Base-by-base conservation (phyloP, 2,329 filamentous ascomycete species). In the Colletotrichum sp. region DNA sequence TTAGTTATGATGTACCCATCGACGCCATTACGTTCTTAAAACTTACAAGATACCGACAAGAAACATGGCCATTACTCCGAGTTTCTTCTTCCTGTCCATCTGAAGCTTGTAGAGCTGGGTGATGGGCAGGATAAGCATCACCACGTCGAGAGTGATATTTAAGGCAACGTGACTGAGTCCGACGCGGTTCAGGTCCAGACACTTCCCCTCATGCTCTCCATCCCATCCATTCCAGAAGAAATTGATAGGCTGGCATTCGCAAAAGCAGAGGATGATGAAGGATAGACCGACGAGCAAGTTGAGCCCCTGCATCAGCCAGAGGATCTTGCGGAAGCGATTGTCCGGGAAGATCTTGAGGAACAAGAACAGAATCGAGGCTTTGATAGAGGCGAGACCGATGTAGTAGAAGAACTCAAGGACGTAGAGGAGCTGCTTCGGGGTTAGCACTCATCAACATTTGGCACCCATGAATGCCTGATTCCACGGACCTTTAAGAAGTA, bases 31-130 rank as follows among this genome's bases (percentile, higher is more conserved):
- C 16, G 7, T 8, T 4, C 2, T 5, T 10, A 16, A n/a, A 1
- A 83, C 85, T 81, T 77, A 85, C 84, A 88, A 87, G 10, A 84
- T 79, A 9, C 89, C 89, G 10, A 90, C 84, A n/a, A 83, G 82
- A 18, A 81, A 81, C 13, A 80, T 78, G 1, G 75, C 70, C 10
- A 74, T 74, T 7, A 86, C 81, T 30, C 83, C 80, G 4, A 83
- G 28, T 77, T 84, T 86, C 79, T 85, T 85, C 78, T 82, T 83
- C 60, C 77, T 80, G 39, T 80, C 80, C 59, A 86, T 72, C 8
- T 81, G 77, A n/a, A 86, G 79, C 3, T 79, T 71, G 6, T 81
- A 71, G 3, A 87, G 59, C 21, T 84, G 81, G 7, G 82, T 81
- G 16, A 89, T 82, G 0, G 88, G 87, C 9, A 89, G 32, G 5